These are phyloP conservation scores for Ophiocordyceps camponoti-floridani DNA, from an alignment of 2,329 filamentous ascomycete genomes.

Conservation along the genomic window DNA sequence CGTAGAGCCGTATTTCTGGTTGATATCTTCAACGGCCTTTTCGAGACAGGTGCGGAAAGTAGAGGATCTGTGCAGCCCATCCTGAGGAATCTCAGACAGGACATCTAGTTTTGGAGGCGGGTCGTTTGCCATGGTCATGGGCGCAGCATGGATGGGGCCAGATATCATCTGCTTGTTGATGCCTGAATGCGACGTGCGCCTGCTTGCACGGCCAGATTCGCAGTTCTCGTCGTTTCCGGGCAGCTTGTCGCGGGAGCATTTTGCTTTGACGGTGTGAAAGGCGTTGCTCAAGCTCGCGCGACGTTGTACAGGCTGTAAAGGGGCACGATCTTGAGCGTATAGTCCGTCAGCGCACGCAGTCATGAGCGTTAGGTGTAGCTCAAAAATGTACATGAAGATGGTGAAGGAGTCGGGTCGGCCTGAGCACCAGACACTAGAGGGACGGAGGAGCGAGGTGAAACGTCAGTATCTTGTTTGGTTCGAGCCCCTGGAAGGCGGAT, in stretches of 20 bases:
- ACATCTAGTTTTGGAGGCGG: constrained; percentile 12
- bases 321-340: background rate
- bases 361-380: background rate
- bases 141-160: background rate
- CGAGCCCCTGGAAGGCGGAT: constrained; percentile 3
- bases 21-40: constrained; percentile 12
- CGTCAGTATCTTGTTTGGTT: background rate
- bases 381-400: background rate
- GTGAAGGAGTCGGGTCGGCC: background rate
- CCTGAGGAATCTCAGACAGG: constrained; percentile 8
- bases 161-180: constrained; percentile 1
- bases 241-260: constrained; percentile 9
- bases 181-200: background rate
- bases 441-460: background rate
- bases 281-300: constrained; percentile 12
- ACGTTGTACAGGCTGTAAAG: constrained; percentile 6
- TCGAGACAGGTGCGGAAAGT: constrained; percentile 13
- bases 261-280: constrained; percentile 11
- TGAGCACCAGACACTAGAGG: background rate
- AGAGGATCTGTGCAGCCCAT: constrained; percentile 9
- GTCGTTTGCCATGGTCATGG: background rate
- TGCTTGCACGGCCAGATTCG: background rate
- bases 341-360: background rate
- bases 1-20: constrained; percentile 9
- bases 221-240: constrained; percentile 1